phyloP scores from a whole-genome alignment of 139 green algal genomes.

The Chlorella sp. region DNA sequence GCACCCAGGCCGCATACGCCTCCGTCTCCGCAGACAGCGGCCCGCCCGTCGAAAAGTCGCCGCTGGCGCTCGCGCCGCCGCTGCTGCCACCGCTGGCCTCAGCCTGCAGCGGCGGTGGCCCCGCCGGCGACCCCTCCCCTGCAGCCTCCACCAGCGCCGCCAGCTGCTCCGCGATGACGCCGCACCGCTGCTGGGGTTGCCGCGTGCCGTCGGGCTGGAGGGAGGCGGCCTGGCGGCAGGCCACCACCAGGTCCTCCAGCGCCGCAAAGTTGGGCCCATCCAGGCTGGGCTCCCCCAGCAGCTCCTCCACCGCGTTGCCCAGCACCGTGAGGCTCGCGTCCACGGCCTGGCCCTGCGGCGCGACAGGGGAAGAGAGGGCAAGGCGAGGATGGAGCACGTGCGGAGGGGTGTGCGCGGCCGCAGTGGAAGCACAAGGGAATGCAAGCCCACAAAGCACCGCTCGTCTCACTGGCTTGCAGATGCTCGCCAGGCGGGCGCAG shows the following conservation, averaged over 20 bases:
- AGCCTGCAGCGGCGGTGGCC: background rate
- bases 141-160: slow-evolving; percentile 17
- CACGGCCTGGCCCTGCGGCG: slow-evolving; percentile 16
- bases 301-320: slow-evolving; percentile 32
- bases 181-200: slow-evolving; percentile 39
- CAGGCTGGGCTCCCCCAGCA: slow-evolving; percentile 11
- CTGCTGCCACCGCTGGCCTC: background rate
- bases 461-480: slow-evolving; percentile 24
- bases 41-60: no score
- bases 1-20: slow-evolving; percentile 30
- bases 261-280: slow-evolving; percentile 12
- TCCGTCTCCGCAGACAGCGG: slow-evolving; percentile 41
- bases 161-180: slow-evolving; percentile 27
- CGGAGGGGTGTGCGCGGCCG: no score
- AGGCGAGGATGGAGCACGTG: no score
- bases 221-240: slow-evolving; percentile 43
- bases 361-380: background rate
- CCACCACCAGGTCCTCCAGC: slow-evolving; percentile 43
- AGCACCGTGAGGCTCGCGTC: slow-evolving; percentile 33
- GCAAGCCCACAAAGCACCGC: background rate
- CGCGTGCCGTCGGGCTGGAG: slow-evolving; percentile 56
- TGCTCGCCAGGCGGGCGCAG: slow-evolving; percentile 40
- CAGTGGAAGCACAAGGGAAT: no score
- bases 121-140: no score
- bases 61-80: no score